Evolutionary conservation across 2,329 filamentous ascomycete species (phyloP).

Genomic region (Cyphellophora europaea): DNA sequence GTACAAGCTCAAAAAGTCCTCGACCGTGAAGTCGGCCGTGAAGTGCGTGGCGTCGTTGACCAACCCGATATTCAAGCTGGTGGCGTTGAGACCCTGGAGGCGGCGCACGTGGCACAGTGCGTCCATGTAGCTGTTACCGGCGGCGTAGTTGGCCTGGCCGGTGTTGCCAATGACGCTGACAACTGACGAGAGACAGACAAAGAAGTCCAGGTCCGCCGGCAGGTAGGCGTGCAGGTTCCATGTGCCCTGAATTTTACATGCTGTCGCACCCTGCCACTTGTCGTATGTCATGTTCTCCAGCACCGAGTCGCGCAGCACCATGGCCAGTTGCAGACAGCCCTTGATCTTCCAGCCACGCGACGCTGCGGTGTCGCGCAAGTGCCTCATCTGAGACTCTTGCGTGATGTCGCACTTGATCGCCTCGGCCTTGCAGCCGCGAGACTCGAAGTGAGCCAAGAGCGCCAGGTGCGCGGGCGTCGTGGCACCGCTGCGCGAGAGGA

Average conservation of each 20-base stretch:
- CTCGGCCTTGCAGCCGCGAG: slow-evolving; percentile 12
- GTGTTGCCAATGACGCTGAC: slow-evolving; percentile 35
- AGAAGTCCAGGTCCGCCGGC: slow-evolving; percentile 26
- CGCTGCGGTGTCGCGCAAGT: slow-evolving; percentile 2
- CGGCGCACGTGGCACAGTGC: slow-evolving; percentile 22
- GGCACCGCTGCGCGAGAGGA: slow-evolving; percentile 22
- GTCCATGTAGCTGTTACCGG: slow-evolving; percentile 28
- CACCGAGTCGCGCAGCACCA: slow-evolving; percentile 29
- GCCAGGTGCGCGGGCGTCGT: slow-evolving; percentile 19
- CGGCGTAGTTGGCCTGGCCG: slow-evolving; percentile 34
- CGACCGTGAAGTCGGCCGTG: slow-evolving; percentile 5
- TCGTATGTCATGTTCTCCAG: slow-evolving; percentile 30
- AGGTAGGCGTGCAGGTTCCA: slow-evolving; percentile 24
- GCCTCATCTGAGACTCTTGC: slow-evolving; percentile 21
- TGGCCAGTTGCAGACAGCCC: slow-evolving; percentile 37
- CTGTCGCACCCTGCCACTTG: slow-evolving; percentile 27
- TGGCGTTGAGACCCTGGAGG: slow-evolving; percentile 17
- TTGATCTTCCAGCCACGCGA: slow-evolving; percentile 19
- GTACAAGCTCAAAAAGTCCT: slow-evolving; percentile 5
- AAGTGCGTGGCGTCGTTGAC: slow-evolving; percentile 7
- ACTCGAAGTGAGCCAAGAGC: slow-evolving; percentile 12
- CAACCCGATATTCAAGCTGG: slow-evolving; percentile 5
- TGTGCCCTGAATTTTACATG: slow-evolving; percentile 31
- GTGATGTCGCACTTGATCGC: slow-evolving; percentile 27
- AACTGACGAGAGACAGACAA: slow-evolving; percentile 30